These are phyloP conservation scores for Diplodia seriata DNA, from an alignment of 2,329 filamentous ascomycete species.

Conservation along the genomic window DNA sequence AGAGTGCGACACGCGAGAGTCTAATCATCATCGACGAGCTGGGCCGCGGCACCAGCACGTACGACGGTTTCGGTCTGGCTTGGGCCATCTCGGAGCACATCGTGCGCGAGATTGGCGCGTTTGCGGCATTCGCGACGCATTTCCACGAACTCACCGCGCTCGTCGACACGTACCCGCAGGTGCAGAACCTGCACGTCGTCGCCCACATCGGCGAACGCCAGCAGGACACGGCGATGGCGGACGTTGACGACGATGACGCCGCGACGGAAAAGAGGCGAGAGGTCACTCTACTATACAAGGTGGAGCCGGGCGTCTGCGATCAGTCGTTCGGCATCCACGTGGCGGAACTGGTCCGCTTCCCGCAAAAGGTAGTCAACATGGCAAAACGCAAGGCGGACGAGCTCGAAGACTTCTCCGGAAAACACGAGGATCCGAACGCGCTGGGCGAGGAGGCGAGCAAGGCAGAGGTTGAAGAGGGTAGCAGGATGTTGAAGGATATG, in stretches of 20 bases:
- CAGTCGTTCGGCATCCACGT: slow-evolving; percentile 99
- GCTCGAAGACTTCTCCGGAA: slow-evolving; percentile 90
- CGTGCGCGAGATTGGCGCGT: slow-evolving; percentile 91
- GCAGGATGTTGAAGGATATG: slow-evolving; percentile 80
- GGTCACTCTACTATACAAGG: slow-evolving; percentile 95
- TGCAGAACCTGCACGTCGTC: slow-evolving; percentile 92
- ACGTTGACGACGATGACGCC: slow-evolving; percentile 47
- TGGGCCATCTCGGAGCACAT: slow-evolving; percentile 99
- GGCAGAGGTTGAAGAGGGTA: slow-evolving; percentile 89
- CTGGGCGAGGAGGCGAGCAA: slow-evolving; percentile 62
- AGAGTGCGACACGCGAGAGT: slow-evolving; percentile 92
- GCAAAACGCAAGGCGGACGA: slow-evolving; percentile 99
- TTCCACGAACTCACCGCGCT: slow-evolving; percentile 97
- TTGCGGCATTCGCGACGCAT: slow-evolving; percentile 94
- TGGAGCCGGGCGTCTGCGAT: slow-evolving; percentile 93
- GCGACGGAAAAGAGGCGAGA: slow-evolving; percentile 61
- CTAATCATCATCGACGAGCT: slow-evolving; percentile 99
- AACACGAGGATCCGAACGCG: slow-evolving; percentile 65
- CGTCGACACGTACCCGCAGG: slow-evolving; percentile 83
- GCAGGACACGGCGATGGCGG: slow-evolving; percentile 48
- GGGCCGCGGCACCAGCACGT: slow-evolving; percentile 94
- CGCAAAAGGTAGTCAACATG: slow-evolving; percentile 97
- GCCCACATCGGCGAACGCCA: slow-evolving; percentile 75
- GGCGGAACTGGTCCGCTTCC: slow-evolving; percentile 94
- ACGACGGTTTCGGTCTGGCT: slow-evolving; percentile 97